A percentile compares a stretch with the other conserved stretches of the same genome.
Conservation (phyloP, 306 rosid species). For the Crotalaria pallida region DNA sequence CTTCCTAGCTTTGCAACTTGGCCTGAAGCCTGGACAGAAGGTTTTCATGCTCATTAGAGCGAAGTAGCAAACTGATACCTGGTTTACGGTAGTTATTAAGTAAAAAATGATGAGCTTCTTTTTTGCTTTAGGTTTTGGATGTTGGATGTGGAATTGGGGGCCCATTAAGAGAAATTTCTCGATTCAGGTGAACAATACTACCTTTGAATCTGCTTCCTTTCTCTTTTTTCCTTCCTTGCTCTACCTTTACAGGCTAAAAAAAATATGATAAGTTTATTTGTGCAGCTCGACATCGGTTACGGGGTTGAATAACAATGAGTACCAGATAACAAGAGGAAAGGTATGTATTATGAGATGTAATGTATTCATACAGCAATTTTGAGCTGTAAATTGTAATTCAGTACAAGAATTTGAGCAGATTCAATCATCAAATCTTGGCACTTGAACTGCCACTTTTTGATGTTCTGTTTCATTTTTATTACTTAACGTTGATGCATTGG, state of each 20-base stretch:
- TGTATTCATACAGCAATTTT: neutral
- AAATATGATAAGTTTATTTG: neutral
- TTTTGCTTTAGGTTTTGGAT: conserved; percentile 53
- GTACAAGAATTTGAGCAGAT: neutral
- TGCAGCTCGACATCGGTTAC: conserved; percentile 57
- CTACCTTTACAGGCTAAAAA: neutral
- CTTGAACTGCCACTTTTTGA: neutral
- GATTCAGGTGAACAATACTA: conserved; percentile 49
- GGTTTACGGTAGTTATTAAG: neutral
- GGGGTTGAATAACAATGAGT: conserved; percentile 78
- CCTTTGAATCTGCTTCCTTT: neutral
- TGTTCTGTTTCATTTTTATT: neutral
- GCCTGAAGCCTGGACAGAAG: conserved; percentile 70
- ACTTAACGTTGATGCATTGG: neutral
- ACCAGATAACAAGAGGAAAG: conserved; percentile 74
- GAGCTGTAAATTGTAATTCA: neutral
- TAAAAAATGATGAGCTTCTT: neutral
- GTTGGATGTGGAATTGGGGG: conserved; percentile 88
- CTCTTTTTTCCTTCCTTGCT: neutral
- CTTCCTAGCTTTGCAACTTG: conserved; percentile 73
- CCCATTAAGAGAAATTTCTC: conserved; percentile 70
- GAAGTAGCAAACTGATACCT: neutral
- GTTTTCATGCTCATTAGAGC: conserved; percentile 25
- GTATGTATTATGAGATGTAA: conserved; percentile 22
- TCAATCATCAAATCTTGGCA: neutral